These are phyloP conservation scores for Irpex sp. DNA, from an alignment of 1,284 basidiomycete genomes.

Conservation along the genomic window DNA sequence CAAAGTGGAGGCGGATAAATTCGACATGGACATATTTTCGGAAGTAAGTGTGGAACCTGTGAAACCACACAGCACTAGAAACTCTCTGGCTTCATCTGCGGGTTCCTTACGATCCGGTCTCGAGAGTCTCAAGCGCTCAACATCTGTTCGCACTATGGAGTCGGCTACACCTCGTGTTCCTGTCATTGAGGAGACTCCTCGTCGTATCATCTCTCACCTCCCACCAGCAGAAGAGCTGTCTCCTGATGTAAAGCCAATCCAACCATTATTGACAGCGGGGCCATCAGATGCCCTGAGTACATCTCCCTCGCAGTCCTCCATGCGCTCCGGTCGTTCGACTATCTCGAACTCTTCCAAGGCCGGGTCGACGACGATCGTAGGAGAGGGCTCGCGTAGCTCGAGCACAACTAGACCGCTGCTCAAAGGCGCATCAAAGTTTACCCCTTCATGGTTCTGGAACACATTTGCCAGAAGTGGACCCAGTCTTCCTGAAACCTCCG, in stretches of 20 bases:
- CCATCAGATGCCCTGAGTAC: constrained; percentile 33
- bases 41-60: constrained; percentile 33
- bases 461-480: constrained; percentile 57
- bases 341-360: constrained; percentile 30
- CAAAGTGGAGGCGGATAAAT: constrained; percentile 61
- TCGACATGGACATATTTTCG: constrained; percentile 66
- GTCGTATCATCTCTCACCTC: neutral
- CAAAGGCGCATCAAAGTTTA: constrained; percentile 44
- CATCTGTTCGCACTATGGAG: constrained; percentile 38
- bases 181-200: constrained; percentile 68
- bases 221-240: constrained; percentile 27
- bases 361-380: constrained; percentile 2
- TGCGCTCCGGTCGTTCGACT: constrained; percentile 50
- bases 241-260: constrained; percentile 23
- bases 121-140: constrained; percentile 35
- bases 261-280: neutral
- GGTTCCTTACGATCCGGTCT: constrained; percentile 31
- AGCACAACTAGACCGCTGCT: constrained; percentile 28
- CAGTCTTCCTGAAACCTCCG: constrained; percentile 57
- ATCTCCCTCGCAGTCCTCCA: constrained; percentile 72
- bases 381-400: constrained; percentile 16
- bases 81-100: constrained; percentile 35
- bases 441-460: constrained; percentile 73
- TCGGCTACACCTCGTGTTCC: constrained; percentile 37
- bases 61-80: constrained; percentile 31